Evolutionary conservation across 352 stramenopile species (phyloP).

Genomic region (Phytophthora pisi): DNA sequence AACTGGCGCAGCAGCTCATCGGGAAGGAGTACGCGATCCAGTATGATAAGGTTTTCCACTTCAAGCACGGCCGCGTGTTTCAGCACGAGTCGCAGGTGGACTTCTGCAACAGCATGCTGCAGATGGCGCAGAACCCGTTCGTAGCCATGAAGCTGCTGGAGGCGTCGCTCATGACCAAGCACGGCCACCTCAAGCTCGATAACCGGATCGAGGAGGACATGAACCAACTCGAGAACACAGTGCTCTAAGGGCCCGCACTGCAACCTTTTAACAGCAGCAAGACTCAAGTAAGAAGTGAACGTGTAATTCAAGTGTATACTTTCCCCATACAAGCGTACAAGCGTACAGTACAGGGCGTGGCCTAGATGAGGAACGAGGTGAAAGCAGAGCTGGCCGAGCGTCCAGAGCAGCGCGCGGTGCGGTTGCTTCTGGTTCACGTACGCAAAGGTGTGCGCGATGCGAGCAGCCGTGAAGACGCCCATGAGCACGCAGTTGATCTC

Average conservation of each 20-base stretch:
- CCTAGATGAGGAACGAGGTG: slow-evolving; percentile 38
- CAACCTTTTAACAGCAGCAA: no score
- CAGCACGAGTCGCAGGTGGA: slow-evolving; percentile 64
- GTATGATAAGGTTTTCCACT: slow-evolving; percentile 80
- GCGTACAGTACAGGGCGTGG: not conserved
- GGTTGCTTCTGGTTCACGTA: slow-evolving; percentile 45
- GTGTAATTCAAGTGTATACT: slow-evolving; percentile 11
- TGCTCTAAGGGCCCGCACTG: slow-evolving; percentile 13
- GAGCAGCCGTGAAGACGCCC: slow-evolving; percentile 36
- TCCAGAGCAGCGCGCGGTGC: slow-evolving; percentile 43
- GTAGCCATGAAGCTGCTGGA: slow-evolving; percentile 58
- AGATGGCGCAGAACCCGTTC: slow-evolving; percentile 58
- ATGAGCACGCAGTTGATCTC: slow-evolving; percentile 51
- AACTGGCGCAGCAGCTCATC: slow-evolving; percentile 55
- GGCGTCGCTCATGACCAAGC: slow-evolving; percentile 61
- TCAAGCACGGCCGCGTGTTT: slow-evolving; percentile 50
- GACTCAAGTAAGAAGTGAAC: slow-evolving; percentile 9
- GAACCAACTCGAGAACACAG: slow-evolving; percentile 44
- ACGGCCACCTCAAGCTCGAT: slow-evolving; percentile 58
- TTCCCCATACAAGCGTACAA: not conserved
- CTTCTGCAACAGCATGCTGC: slow-evolving; percentile 55
- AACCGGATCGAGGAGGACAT: slow-evolving; percentile 46
- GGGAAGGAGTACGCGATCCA: slow-evolving; percentile 64
- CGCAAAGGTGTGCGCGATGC: slow-evolving; percentile 42
- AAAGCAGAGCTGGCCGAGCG: slow-evolving; percentile 39